Evolutionary conservation across 2,329 filamentous ascomycete genomes (phyloP), one percentile per base, ranked within the genome.

Genomic region (Aspergillus awamori): DNA sequence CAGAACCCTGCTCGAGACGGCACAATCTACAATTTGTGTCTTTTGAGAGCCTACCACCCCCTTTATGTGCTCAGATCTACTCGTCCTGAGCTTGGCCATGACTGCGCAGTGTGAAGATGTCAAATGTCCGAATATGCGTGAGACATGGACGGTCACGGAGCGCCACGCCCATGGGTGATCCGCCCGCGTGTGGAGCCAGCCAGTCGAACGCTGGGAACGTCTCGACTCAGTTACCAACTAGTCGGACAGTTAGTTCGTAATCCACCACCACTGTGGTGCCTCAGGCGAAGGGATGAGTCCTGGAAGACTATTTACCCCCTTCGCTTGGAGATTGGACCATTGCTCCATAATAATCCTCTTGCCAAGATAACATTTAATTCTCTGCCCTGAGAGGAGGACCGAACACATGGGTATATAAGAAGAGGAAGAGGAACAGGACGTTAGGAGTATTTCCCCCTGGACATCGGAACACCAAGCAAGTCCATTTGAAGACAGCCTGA

Each of bases 61-160:
- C n/a, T 15, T 39, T 2, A 11, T 5, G 39, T 24, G 17, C 6
- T 38, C 6, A 20, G 28, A 17, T 11, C 33, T 13, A 36, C 33
- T 4, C 11, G 13, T 36, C 11, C 13, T 13, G 5, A 10, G 8
- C 30, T 8, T 10, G 30, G 30, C 8, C 8, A 10, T 36, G 33
- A 36, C 13, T 36, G 11, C 5, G 33, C 33, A 11, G 33, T 36
- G 33, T 5, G 5, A 36, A 13, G n/a, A 24, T 41, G 22, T 43
- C 53, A 55, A 55, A 56, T 47, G 53, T 56, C 53, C 26, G 53
- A 47, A 56, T 56, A 56, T 56, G 53, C 53, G 36, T 56, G 53
- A 56, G 53, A 56, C 53, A 56, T 56, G 41, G 17, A 22, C 22
- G n/a, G 53, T 36, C 39, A 33, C 41, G 53, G 53, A 28, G 53